Evolutionary conservation across 2,329 filamentous ascomycete genomes (phyloP).

Genomic region (Hirsutella thompsonii): DNA sequence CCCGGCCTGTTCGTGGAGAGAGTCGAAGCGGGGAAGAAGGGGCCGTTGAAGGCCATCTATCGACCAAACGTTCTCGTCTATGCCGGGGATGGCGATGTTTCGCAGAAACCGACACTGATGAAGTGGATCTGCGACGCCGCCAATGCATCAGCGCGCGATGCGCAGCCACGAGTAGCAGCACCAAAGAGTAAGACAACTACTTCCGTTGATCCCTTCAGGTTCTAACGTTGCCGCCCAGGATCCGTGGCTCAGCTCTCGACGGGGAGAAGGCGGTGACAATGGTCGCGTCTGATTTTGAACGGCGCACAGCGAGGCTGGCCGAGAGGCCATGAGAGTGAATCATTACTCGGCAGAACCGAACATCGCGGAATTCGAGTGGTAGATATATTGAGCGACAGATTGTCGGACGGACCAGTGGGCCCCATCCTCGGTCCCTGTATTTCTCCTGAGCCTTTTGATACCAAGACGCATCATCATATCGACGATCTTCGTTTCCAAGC

Average conservation of each 20-base stretch:
- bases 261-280: conserved; percentile 1
- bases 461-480: background rate
- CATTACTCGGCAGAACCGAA: background rate
- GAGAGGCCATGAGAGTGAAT: background rate
- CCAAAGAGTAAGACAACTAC: conserved; percentile 15
- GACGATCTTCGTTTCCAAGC: conserved; percentile 5
- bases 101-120: conserved; percentile 18
- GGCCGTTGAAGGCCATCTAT: conserved; percentile 17
- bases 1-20: conserved; percentile 24
- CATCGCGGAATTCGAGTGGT: background rate
- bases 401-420: background rate
- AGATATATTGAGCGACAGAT: background rate
- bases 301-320: background rate
- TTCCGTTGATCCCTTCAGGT: conserved; percentile 8
- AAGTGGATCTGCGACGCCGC: conserved; percentile 19
- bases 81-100: conserved; percentile 12
- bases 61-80: conserved; percentile 20
- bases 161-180: conserved; percentile 7
- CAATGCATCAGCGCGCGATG: conserved; percentile 6
- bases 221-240: conserved; percentile 16
- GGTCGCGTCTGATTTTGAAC: background rate
- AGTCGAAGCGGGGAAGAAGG: conserved; percentile 19
- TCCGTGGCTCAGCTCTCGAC: conserved; percentile 2
- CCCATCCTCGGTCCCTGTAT: background rate
- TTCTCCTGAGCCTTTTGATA: background rate